A percentile compares a stretch with the other conserved stretches of the same genome.
Evolutionary conservation across 805 yeast species (phyloP).

Genomic region (Saccharomycopsis sp.): DNA sequence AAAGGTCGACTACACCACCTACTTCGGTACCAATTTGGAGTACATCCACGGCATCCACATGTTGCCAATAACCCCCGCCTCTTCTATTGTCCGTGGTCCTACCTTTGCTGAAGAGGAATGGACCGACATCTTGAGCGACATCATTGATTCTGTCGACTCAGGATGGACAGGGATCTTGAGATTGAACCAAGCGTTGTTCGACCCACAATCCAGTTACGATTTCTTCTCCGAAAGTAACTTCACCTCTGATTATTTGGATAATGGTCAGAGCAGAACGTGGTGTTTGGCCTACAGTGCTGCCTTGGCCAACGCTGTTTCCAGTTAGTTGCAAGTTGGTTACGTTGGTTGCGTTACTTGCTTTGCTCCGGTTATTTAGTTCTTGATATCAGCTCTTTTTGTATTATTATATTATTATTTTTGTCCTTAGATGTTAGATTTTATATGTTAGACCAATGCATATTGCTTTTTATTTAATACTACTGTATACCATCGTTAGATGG

Average conservation of each 20-base stretch:
- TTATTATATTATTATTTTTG: too few species aligned
- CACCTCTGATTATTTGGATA: slow-evolving; percentile 52
- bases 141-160: slow-evolving; percentile 39
- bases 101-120: slow-evolving; percentile 53
- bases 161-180: slow-evolving; percentile 62
- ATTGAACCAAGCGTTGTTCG: slow-evolving; percentile 67
- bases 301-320: slow-evolving; percentile 12
- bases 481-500: too few species aligned
- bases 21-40: slow-evolving; percentile 54
- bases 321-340: too few species aligned
- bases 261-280: slow-evolving; percentile 87
- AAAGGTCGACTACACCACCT: slow-evolving; percentile 66
- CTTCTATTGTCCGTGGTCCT: slow-evolving; percentile 48
- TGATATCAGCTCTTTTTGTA: too few species aligned
- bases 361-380: too few species aligned
- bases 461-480: too few species aligned
- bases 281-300: slow-evolving; percentile 70
- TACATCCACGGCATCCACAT: slow-evolving; percentile 76
- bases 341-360: too few species aligned
- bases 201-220: slow-evolving; percentile 55
- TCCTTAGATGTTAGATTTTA: too few species aligned
- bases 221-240: slow-evolving; percentile 56
- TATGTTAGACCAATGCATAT: too few species aligned
- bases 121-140: slow-evolving; percentile 39
- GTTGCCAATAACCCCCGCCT: slow-evolving; percentile 63